A percentile compares a stretch with the other conserved stretches of the same genome.
Conservation (phyloP, 106 monocot genomes). For the Allium sativum region DNA sequence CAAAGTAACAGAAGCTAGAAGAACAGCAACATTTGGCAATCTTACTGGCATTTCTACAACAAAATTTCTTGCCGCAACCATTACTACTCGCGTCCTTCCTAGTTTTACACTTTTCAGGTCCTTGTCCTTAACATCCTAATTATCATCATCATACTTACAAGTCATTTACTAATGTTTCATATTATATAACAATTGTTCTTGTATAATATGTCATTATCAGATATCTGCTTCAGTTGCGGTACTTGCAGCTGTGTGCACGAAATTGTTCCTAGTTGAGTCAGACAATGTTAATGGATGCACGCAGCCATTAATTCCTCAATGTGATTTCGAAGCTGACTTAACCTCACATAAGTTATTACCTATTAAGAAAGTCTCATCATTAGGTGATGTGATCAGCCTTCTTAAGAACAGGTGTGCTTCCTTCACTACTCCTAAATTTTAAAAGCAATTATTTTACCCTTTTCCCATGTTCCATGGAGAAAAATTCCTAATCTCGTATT, state of each 20-base stretch:
- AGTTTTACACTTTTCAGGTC: constrained; percentile 55
- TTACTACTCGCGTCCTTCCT: constrained; percentile 59
- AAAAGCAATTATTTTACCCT: too few relatives aligned
- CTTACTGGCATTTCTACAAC: constrained; percentile 64
- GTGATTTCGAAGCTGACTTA: constrained; percentile 13
- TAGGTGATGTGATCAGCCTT: constrained; percentile 52
- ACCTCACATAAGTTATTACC: constrained; percentile 14
- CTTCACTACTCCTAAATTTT: too few relatives aligned
- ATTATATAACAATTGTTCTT: too few relatives aligned
- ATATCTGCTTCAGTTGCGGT: constrained; percentile 42
- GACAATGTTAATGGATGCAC: constrained; percentile 20
- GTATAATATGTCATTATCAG: constrained; percentile 4
- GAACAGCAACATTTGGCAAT: constrained; percentile 61
- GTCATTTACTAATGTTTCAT: too few relatives aligned
- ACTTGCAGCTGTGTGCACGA: constrained; percentile 53
- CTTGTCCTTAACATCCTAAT: not conserved
- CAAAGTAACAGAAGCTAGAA: constrained; percentile 45
- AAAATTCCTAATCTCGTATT: too few relatives aligned
- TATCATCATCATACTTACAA: not conserved
- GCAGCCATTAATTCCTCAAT: constrained; percentile 18
- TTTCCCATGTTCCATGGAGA: too few relatives aligned
- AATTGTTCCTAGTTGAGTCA: constrained; percentile 50
- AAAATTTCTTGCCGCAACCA: constrained; percentile 58
- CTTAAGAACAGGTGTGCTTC: constrained; percentile 53
- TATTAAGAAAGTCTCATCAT: constrained; percentile 18